Evolutionary conservation across 768 basidiomycete species (phyloP), one percentile per base, ranked within the genome.

Genomic region (Astraeus odoratus): DNA sequence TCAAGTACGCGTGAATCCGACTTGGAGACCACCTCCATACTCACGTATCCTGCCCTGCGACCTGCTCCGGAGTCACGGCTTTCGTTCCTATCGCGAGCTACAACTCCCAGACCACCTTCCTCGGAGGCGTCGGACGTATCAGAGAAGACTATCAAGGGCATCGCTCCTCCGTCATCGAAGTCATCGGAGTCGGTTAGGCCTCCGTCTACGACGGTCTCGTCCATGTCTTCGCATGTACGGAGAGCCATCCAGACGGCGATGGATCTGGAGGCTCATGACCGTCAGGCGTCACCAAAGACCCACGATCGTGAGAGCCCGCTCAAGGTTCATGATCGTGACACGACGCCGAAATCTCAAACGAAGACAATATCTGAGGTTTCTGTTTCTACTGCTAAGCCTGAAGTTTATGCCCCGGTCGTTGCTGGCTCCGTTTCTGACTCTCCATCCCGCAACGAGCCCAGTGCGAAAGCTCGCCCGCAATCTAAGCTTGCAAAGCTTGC

Each of bases 401-500:
- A 48, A 20, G 55, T 41, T 29, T 41, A 39, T n/a, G 52, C 58
- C 25, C 51, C 52, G 3, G 30, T 59, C n/a, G 56, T 60, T 30
- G 53, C 61, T 19, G 12, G 42, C 15, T 47, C 59, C n/a, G 48
- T 48, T 35, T 13, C 44, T 31, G 51, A 53, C 15, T 29, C 48
- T 19, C 33, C 46, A 29, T 41, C 50, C 34, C 47, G 24, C 46
- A 40, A 22, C 30, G 56, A 60, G 44, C 16, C 54, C 43, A 44
- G 57, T 29, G 23, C 39, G n/a, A 53, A 50, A 39, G 39, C 62
- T 42, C 73, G 72, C 24, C 68, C 68, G 36, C 74, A 75, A n/a
- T 88, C 88, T 8, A 86, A 89, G 57, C 70, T 91, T 8, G 83
- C 84, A 7, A 70, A 79, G 51, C 73, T 90, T 22, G 86, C 88